These are phyloP conservation scores for Ammopiptanthus mongolicus DNA, from an alignment of 306 rosid species.

Conservation along the genomic window DNA sequence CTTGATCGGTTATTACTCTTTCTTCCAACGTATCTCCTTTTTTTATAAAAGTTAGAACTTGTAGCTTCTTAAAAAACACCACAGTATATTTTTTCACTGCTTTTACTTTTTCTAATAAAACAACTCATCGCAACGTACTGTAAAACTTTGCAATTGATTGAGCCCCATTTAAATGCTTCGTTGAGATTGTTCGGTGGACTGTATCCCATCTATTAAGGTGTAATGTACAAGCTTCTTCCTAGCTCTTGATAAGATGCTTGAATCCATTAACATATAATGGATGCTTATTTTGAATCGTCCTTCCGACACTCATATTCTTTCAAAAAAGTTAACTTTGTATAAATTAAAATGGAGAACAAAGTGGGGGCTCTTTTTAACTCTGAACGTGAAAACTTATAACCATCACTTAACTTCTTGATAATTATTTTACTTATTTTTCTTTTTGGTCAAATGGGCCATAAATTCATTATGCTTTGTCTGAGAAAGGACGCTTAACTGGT, in stretches of 20 bases:
- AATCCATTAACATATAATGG: neutral
- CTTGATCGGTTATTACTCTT: no score
- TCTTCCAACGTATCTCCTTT: no score
- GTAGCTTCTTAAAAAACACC: no score
- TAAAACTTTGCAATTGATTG: no score
- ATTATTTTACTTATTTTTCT: neutral
- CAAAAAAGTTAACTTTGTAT: conserved; percentile 9
- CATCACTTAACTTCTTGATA: neutral
- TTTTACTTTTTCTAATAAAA: no score
- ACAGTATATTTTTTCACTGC: no score
- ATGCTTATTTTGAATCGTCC: neutral
- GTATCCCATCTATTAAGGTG: neutral
- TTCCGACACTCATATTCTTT: neutral
- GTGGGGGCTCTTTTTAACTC: conserved; percentile 7
- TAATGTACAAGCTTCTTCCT: neutral
- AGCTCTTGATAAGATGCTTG: neutral
- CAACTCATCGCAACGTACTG: no score
- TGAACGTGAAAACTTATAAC: neutral
- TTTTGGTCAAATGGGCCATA: conserved; percentile 3
- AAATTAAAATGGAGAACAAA: conserved; percentile 8
- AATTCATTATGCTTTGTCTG: neutral
- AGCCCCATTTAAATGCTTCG: no score
- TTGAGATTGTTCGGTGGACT: no score
- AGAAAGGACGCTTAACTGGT: neutral
- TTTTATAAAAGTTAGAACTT: no score